Conservation (phyloP, 2,329 filamentous ascomycete genomes). For the Chrysosphaeria jannelii region DNA sequence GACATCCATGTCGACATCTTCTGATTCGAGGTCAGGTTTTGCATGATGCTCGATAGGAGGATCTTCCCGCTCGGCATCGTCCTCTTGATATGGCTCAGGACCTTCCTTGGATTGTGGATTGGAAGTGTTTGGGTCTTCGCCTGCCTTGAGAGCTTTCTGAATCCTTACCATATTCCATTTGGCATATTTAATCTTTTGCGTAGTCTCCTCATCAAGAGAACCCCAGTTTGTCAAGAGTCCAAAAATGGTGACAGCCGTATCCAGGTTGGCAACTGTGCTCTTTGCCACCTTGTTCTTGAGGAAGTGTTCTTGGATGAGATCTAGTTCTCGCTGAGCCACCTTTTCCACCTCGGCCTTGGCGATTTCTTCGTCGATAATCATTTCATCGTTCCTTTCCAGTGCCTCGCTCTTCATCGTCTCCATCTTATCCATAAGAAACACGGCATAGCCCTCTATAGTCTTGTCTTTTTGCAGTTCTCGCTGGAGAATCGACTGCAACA, state of each 20-base stretch:
- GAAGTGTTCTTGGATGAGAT: constrained; percentile 55
- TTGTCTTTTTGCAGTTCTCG: constrained; percentile 56
- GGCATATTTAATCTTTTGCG: constrained; percentile 77
- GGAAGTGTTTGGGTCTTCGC: constrained; percentile 70
- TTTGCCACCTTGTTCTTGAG: constrained; percentile 57
- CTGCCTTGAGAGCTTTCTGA: constrained; percentile 65
- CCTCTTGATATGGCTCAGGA: no score
- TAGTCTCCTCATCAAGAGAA: constrained; percentile 34
- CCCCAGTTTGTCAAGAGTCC: constrained; percentile 71
- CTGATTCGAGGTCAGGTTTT: no score
- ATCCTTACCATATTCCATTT: constrained; percentile 91
- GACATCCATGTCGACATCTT: no score
- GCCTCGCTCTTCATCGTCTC: constrained; percentile 58
- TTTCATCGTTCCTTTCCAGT: constrained; percentile 40
- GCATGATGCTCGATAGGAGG: no score
- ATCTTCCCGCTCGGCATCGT: no score
- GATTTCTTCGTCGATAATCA: constrained; percentile 56
- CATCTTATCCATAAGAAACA: constrained; percentile 64
- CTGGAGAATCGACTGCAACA: constrained; percentile 69
- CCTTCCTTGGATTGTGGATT: no score
- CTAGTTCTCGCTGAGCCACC: constrained; percentile 71
- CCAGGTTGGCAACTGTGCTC: constrained; percentile 81
- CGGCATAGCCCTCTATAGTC: constrained; percentile 56
- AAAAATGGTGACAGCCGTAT: constrained; percentile 75
- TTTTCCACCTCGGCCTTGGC: constrained; percentile 84